These are phyloP conservation scores for Plasmodium adleri DNA, from an alignment of 169 alveolate genomes.

Conservation along the genomic window DNA sequence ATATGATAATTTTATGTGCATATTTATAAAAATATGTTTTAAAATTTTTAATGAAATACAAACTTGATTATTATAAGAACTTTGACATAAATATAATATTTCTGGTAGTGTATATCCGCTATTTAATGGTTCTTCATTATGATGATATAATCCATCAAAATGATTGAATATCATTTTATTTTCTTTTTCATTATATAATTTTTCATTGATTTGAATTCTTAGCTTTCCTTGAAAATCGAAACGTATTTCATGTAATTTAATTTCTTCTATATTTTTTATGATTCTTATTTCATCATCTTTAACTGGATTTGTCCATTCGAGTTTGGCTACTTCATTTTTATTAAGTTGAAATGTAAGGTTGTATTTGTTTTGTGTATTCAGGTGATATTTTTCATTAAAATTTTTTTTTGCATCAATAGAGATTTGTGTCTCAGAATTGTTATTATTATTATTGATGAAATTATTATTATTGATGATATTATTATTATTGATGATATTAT, in stretches of 20 bases:
- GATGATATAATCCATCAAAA: constrained; percentile 82
- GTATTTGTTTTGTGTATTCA: constrained; percentile 9
- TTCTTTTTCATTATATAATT: constrained; percentile 24
- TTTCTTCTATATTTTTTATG: constrained; percentile 38
- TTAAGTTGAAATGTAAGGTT: constrained; percentile 23
- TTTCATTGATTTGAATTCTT: constrained; percentile 55
- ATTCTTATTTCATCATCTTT: constrained; percentile 69
- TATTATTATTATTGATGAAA: constrained; percentile 1
- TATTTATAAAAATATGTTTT: constrained; percentile 25
- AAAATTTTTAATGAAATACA: constrained; percentile 78
- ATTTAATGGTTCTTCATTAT: constrained; percentile 81
- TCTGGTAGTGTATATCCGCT: constrained; percentile 88
- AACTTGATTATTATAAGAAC: constrained; percentile 83
- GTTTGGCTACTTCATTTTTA: constrained; percentile 78
- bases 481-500: constrained; percentile 45
- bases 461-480: constrained; percentile 47
- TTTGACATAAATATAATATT: constrained; percentile 80
- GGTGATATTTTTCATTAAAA: constrained; percentile 10
- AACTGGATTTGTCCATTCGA: constrained; percentile 87
- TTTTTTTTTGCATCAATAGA: neutral
- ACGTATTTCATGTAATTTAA: constrained; percentile 81
- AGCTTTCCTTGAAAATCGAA: constrained; percentile 82
- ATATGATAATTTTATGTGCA: constrained; percentile 10
- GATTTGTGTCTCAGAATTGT: neutral
- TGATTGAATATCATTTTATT: constrained; percentile 47